Percentiles rank a stretch among this genome's conserved stretches.
phyloP scores from a whole-genome alignment of 2,329 filamentous ascomycete genomes.

The Anthostomella pinea region DNA sequence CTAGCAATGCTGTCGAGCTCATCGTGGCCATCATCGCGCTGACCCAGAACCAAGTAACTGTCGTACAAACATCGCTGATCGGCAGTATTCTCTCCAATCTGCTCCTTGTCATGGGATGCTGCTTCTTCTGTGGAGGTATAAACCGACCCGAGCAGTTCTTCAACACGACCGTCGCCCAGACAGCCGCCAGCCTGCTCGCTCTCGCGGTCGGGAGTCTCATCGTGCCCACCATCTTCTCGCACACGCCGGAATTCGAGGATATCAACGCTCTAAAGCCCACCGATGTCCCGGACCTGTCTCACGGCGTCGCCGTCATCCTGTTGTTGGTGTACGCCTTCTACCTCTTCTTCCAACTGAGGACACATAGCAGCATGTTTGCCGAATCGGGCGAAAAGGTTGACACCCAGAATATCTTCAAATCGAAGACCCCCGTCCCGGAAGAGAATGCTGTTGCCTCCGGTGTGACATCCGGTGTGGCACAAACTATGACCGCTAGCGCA shows the following conservation, averaged over 20 bases:
- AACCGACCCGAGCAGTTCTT: slow-evolving; percentile 81
- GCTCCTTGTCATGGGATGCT: slow-evolving; percentile 85
- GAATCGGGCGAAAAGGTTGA: slow-evolving; percentile 71
- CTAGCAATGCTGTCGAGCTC: slow-evolving; percentile 78
- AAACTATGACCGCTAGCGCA: slow-evolving; percentile 13
- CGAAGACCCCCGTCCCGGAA: slow-evolving; percentile 14
- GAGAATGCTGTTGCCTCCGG: slow-evolving; percentile 24
- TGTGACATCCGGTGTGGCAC: slow-evolving; percentile 24
- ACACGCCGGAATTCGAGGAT: slow-evolving; percentile 42
- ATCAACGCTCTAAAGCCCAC: slow-evolving; percentile 48
- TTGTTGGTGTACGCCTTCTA: slow-evolving; percentile 81
- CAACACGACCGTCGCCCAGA: slow-evolving; percentile 89
- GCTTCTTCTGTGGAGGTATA: slow-evolving; percentile 83
- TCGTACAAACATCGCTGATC: slow-evolving; percentile 90
- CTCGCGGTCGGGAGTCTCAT: slow-evolving; percentile 79
- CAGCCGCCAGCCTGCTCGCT: slow-evolving; percentile 76
- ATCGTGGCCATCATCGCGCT: slow-evolving; percentile 87
- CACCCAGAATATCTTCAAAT: slow-evolving; percentile 24
- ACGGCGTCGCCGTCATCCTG: slow-evolving; percentile 75
- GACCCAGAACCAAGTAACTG: slow-evolving; percentile 68
- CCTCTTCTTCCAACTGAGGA: slow-evolving; percentile 87
- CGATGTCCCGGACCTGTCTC: slow-evolving; percentile 62
- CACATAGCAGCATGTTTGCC: slow-evolving; percentile 78
- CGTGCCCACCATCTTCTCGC: slow-evolving; percentile 81
- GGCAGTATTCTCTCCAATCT: slow-evolving; percentile 91